A percentile compares a stretch with the other conserved stretches of the same genome.
Conservation (phyloP, 1,284 basidiomycete genomes). For the Porphyrellus sp. region DNA sequence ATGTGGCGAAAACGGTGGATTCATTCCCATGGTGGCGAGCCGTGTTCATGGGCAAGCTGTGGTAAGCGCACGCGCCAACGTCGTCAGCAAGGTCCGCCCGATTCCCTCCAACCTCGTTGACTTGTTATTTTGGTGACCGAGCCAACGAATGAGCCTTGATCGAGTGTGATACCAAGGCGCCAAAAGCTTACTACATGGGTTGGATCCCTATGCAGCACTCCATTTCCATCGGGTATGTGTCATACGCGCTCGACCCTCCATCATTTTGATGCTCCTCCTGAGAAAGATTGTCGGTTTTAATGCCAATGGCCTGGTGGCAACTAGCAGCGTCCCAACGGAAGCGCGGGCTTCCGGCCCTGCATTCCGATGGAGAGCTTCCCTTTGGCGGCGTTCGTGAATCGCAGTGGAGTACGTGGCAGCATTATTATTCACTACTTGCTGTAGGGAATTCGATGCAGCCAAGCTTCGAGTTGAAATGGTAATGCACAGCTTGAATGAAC, state of each 20-base stretch:
- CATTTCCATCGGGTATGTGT: background rate
- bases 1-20: background rate
- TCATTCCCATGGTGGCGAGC: background rate
- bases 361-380: background rate
- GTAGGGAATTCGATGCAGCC: background rate
- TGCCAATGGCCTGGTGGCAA: background rate
- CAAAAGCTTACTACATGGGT: slow-evolving; percentile 6
- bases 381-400: too few relatives aligned
- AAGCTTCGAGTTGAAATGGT: background rate
- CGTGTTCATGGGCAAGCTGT: slow-evolving; percentile 3
- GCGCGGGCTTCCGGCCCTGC: background rate
- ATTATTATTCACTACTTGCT: background rate
- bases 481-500: background rate
- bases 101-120: background rate
- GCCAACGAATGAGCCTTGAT: slow-evolving; percentile 1
- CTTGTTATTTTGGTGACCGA: background rate
- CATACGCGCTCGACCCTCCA: background rate
- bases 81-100: slow-evolving; percentile 4
- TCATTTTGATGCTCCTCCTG: background rate
- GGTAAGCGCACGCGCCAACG: slow-evolving; percentile 15
- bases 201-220: too few relatives aligned
- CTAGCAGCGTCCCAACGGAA: background rate
- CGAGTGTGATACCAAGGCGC: background rate
- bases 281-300: background rate
- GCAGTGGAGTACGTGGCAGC: background rate